Evolutionary conservation across 73 alveolate genomes (phyloP), one percentile per base, ranked within the genome.

Genomic region (Tetrahymena malaccensis): DNA sequence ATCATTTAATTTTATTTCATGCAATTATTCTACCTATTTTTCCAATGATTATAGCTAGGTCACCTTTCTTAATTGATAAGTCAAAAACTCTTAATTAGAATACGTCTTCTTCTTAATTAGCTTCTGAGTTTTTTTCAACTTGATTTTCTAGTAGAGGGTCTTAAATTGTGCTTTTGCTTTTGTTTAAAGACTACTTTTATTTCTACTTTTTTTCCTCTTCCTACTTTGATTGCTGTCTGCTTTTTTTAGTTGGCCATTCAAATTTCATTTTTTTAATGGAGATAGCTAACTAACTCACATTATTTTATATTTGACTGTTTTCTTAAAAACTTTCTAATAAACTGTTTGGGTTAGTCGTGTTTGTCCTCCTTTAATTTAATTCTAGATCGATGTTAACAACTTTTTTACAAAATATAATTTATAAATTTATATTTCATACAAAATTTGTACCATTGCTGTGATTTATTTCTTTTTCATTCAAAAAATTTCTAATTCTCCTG

Each of bases 181-280:
- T 85, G 12, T 17, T 27, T 35, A 37, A 85, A 8, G 17, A n/a
- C 22, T 57, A 4, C 22, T 58, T 8, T 31, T 58, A 15, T 15
- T 31, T 70, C 35, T 85, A 22, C 43, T 27, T 35, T 70, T 95
- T 13, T 4, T 34, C 31, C 55, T 70, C 89, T 31, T 70, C 89
- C 37, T 8, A 25, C 89, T 70, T 10, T 15, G 25, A 8, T 70
- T 85, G 9, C 31, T 27, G 22, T 17, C 93, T 22, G 10, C 35
- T 34, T 43, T 89, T 57, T 70, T 95, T 95, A 5, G 85, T 31
- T 31, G 97, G 97, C 97, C 97, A 95, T 19, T 57, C 70, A 40
- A 89, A 95, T 34, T 43, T 5, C 55, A 95, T 89, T 93, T 95
- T 34, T 43, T 85, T 94, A 0, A 95, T 95, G 10, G 40, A 94